Base-by-base conservation (phyloP, 1,284 basidiomycete genomes). In the Leccinum subatratum region DNA sequence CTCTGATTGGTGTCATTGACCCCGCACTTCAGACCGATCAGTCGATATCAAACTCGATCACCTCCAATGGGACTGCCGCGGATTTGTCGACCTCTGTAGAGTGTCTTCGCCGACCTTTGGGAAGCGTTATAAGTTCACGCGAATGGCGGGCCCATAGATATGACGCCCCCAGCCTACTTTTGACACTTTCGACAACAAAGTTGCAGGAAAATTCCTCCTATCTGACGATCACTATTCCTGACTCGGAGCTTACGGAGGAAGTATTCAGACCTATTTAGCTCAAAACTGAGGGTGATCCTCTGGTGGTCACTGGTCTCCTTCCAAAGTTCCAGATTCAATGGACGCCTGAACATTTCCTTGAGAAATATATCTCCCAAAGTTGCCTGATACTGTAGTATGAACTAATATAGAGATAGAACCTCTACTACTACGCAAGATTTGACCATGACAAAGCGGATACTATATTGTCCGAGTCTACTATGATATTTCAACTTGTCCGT, bases 271-370 rank as follows among this genome's bases (percentile, higher is more conserved):
- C 79, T 8, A 77, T 94, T 3, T 96, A 94, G 94, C 76, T 77
- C 3, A 79, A 79, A 37, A 11, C 34, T 37, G 34, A 37, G 28
- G 93, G 94, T 22, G 82, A 89, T 48, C 92, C 94, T 1, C 76
- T 96, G 14, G 85, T 96, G 20, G 90, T 95, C 58, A 87, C 86
- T 34, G 86, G 83, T 34, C 77, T 93, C 6, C 77, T 85, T 62
- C 72, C 81, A 28, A 85, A 86, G 70, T 89, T 94, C 77, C 81
- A 84, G 69, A 76, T 89, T 66, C 72, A 82, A 63, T 98, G 95
- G 95, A 88, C 84, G 1, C 95, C 96, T 0, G 85, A 90, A 62
- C 89, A 88, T 72, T 95, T 98, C 74, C 84, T 87, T 42, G 79
- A 85, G 68, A 84, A 87, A 67, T 92, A 91, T 76, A 89, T 86